A percentile compares a stretch with the other conserved stretches of the same genome.
These are phyloP conservation scores for Rhazya stricta DNA, from an alignment of 257 asterid species.

Conservation along the genomic window DNA sequence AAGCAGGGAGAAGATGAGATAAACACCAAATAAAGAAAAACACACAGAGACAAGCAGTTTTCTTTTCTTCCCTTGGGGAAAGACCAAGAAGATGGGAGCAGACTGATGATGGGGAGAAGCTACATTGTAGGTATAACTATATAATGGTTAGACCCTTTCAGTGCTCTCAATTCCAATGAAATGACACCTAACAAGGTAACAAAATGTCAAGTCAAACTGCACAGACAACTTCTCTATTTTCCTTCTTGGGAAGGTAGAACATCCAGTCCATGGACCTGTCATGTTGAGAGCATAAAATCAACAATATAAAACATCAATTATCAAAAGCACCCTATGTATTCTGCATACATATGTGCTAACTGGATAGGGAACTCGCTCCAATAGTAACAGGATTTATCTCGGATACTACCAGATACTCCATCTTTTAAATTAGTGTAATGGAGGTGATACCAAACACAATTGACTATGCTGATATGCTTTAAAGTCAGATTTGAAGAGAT, in stretches of 20 bases:
- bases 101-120: neutral
- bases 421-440: neutral
- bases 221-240: neutral
- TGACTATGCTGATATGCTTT: neutral
- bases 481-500: conserved; percentile 1
- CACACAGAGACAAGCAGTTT: neutral
- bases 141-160: neutral
- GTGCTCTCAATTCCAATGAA: neutral
- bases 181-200: neutral
- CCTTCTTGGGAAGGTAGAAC: neutral
- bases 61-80: neutral
- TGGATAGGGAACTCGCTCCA: neutral
- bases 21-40: neutral
- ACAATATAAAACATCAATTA: neutral
- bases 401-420: neutral
- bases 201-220: neutral
- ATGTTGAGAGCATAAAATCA: neutral
- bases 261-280: neutral
- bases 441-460: neutral
- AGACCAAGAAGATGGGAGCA: neutral
- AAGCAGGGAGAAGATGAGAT: conserved; percentile 4
- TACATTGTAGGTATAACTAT: too few species aligned
- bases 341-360: neutral
- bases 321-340: neutral
- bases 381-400: neutral